These are phyloP conservation scores for Tolypocladium capitatum DNA, from an alignment of 2,329 filamentous ascomycete genomes.

Conservation along the genomic window DNA sequence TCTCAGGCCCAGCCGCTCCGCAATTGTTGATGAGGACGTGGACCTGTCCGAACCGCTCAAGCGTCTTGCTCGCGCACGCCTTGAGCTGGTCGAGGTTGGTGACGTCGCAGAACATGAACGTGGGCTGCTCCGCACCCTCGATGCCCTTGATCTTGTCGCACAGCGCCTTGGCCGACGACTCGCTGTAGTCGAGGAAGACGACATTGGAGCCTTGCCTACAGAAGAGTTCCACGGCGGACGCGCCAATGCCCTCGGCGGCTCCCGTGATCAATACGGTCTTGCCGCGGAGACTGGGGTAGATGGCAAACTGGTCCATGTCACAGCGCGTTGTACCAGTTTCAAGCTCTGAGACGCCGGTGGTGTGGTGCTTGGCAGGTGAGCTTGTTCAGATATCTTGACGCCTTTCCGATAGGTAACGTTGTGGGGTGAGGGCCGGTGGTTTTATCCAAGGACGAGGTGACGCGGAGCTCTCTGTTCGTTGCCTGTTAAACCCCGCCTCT, in stretches of 20 bases:
- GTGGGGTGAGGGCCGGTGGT: too few species aligned
- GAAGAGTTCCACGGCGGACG: slow-evolving; percentile 29
- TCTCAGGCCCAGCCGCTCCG: slow-evolving; percentile 25
- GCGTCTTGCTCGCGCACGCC: slow-evolving; percentile 17
- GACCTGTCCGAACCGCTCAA: slow-evolving; percentile 26
- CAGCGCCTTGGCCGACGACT: slow-evolving; percentile 17
- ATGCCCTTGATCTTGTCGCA: slow-evolving; percentile 10
- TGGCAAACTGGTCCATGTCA: slow-evolving; percentile 13
- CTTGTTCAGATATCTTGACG: neutral
- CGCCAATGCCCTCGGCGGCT: slow-evolving; percentile 33
- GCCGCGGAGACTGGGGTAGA: slow-evolving; percentile 26
- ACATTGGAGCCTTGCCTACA: slow-evolving; percentile 29
- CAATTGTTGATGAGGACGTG: slow-evolving; percentile 82
- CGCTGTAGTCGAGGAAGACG: slow-evolving; percentile 27
- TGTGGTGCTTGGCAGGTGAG: neutral
- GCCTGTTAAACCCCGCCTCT: neutral
- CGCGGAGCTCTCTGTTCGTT: too few species aligned
- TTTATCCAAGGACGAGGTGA: too few species aligned
- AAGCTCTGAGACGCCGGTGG: too few species aligned
- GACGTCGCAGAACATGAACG: slow-evolving; percentile 29
- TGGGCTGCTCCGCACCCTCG: slow-evolving; percentile 12
- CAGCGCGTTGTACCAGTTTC: neutral
- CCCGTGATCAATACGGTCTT: slow-evolving; percentile 30
- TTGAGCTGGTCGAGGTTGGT: slow-evolving; percentile 21
- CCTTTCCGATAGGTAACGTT: neutral